Conservation (phyloP, 2,329 filamentous ascomycete genomes). For the Monosporascus sp. region DNA sequence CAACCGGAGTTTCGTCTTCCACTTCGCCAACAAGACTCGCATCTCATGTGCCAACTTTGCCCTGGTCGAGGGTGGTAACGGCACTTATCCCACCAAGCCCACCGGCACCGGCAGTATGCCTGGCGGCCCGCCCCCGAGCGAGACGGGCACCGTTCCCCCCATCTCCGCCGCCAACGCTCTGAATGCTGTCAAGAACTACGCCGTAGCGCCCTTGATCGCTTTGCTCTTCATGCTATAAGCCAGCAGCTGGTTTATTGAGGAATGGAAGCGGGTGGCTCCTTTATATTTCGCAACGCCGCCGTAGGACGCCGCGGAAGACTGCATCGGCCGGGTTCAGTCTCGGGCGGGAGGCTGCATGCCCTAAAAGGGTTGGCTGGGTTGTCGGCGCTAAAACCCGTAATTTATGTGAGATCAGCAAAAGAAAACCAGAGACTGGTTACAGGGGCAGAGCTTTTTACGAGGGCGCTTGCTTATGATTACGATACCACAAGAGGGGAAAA, state of each 20-base stretch:
- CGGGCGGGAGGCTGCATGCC: too few relatives aligned
- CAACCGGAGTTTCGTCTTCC: constrained; percentile 60
- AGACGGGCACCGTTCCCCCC: neutral
- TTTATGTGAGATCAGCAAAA: too few relatives aligned
- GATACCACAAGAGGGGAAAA: too few relatives aligned
- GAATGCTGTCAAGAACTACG: constrained; percentile 13
- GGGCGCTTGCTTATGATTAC: too few relatives aligned
- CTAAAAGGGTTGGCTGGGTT: too few relatives aligned
- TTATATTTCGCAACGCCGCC: neutral
- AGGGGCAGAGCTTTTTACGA: too few relatives aligned
- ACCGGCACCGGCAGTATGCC: constrained; percentile 3
- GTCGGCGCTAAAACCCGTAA: too few relatives aligned
- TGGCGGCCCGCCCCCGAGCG: constrained; percentile 1
- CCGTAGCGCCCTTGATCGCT: constrained; percentile 15
- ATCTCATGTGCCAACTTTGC: constrained; percentile 62
- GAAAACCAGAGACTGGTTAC: too few relatives aligned
- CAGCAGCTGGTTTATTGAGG: neutral
- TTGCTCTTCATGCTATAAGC: constrained; percentile 17
- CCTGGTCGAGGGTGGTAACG: constrained; percentile 17
- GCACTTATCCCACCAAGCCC: constrained; percentile 10
- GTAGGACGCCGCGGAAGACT: too few relatives aligned
- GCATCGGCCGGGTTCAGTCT: too few relatives aligned
- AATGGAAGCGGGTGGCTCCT: neutral
- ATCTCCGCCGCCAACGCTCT: constrained; percentile 4
- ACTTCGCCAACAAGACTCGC: constrained; percentile 59